phyloP scores from a whole-genome alignment of 345 rosid genomes.

The Rubroshorea leprosula region DNA sequence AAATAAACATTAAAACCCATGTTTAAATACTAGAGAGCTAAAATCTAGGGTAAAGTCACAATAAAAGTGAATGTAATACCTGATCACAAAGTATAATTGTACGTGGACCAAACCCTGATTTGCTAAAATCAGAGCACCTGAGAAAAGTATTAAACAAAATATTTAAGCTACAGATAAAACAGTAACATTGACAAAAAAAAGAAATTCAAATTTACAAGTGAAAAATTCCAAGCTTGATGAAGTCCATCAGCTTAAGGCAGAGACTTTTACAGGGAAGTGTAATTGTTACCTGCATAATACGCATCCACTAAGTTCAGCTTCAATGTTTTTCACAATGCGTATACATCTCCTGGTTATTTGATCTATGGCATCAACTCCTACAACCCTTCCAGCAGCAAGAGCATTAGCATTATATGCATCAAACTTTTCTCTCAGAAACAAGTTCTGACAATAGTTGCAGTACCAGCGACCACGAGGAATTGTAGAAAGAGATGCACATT shows the following conservation, averaged over 20 bases:
- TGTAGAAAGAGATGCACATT: constrained; percentile 63
- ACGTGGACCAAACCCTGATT: constrained; percentile 93
- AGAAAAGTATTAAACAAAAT: constrained; percentile 11
- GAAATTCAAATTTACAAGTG: not conserved
- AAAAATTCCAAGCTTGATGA: not conserved
- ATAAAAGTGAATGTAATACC: constrained; percentile 37
- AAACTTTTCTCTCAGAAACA: constrained; percentile 54
- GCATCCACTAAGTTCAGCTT: constrained; percentile 81
- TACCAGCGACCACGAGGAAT: constrained; percentile 86
- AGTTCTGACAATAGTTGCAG: constrained; percentile 75
- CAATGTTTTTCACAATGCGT: constrained; percentile 74
- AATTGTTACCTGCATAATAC: constrained; percentile 71
- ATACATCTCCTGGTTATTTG: constrained; percentile 82
- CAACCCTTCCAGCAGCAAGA: constrained; percentile 75
- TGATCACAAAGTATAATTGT: constrained; percentile 94
- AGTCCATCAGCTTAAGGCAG: constrained; percentile 6
- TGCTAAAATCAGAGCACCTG: constrained; percentile 84
- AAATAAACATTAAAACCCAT: not conserved
- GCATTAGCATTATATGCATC: constrained; percentile 63
- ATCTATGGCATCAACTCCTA: constrained; percentile 73
- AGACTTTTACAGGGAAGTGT: constrained; percentile 13
- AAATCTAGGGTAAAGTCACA: not conserved
- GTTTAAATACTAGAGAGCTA: constrained; percentile 9
- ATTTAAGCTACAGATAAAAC: constrained; percentile 7
- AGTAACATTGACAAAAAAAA: not conserved